Conservation (phyloP, 129 eudicot species). For the Flaveria sonorensis region DNA sequence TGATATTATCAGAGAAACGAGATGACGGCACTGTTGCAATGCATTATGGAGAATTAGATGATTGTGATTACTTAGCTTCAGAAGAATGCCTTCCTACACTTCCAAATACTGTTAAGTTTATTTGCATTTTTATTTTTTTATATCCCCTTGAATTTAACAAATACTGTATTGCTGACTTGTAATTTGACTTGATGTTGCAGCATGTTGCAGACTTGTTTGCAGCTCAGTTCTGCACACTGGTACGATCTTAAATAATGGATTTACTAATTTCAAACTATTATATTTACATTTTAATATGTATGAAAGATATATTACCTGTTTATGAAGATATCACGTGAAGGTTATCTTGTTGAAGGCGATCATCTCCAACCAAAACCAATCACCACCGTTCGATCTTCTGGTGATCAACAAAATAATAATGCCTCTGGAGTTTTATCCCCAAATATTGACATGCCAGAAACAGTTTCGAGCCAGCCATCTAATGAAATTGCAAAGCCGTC, state of each 20-base stretch:
- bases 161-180: constrained; percentile 29
- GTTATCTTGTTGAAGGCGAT: constrained; percentile 69
- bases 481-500: constrained; percentile 56
- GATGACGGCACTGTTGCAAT: constrained; percentile 82
- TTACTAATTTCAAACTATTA: not conserved
- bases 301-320: constrained; percentile 14
- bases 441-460: constrained; percentile 52
- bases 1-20: constrained; percentile 86
- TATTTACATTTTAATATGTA: not conserved
- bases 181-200: constrained; percentile 46
- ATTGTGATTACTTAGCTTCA: constrained; percentile 57
- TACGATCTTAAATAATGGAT: constrained; percentile 29
- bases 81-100: constrained; percentile 88
- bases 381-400: constrained; percentile 40
- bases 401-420: constrained; percentile 42
- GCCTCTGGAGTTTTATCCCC: constrained; percentile 39
- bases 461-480: constrained; percentile 52
- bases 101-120: constrained; percentile 83
- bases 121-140: not conserved
- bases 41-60: constrained; percentile 86
- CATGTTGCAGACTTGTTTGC: constrained; percentile 91
- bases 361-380: constrained; percentile 70
- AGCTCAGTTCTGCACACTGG: constrained; percentile 70
- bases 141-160: constrained; percentile 3
- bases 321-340: constrained; percentile 76